A percentile compares a stretch with the other conserved stretches of the same genome.
phyloP scores from a whole-genome alignment of 2,329 filamentous ascomycete genomes.

The Thielaviopsis euricoi region DNA sequence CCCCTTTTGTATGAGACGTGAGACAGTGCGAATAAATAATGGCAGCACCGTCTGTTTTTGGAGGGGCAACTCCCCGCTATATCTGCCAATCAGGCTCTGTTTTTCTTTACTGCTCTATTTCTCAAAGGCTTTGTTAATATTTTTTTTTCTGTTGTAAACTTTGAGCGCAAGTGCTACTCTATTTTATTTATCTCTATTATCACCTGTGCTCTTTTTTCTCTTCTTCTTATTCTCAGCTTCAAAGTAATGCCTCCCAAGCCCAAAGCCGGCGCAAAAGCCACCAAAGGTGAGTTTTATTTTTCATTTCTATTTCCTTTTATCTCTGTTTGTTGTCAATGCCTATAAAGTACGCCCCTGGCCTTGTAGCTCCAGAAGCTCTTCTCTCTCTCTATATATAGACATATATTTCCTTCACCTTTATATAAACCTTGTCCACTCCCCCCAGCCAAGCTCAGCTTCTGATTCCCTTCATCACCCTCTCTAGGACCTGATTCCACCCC shows the following conservation, averaged over 20 bases:
- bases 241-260: conserved; percentile 22
- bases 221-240: not conserved
- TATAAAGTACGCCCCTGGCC: not conserved
- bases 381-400: too few species aligned
- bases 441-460: not conserved
- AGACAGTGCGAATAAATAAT: not conserved
- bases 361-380: not conserved
- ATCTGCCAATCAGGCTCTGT: not conserved
- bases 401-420: not conserved
- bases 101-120: not conserved
- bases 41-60: not conserved
- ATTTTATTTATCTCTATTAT: not conserved
- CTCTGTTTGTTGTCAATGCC: too few species aligned
- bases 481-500: conserved; percentile 18
- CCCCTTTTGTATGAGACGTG: too few species aligned
- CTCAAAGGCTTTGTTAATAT: not conserved
- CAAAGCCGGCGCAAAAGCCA: conserved; percentile 21
- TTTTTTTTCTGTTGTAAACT: not conserved
- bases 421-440: not conserved
- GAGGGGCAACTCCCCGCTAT: not conserved
- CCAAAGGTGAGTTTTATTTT: conserved; percentile 13
- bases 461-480: conserved; percentile 1
- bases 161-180: not conserved
- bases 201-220: not conserved
- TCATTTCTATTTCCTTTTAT: too few species aligned